Evolutionary conservation across 148 eudicot species (phyloP), one percentile per base, ranked within the genome.

Genomic region (Salicornia ramosissima): DNA sequence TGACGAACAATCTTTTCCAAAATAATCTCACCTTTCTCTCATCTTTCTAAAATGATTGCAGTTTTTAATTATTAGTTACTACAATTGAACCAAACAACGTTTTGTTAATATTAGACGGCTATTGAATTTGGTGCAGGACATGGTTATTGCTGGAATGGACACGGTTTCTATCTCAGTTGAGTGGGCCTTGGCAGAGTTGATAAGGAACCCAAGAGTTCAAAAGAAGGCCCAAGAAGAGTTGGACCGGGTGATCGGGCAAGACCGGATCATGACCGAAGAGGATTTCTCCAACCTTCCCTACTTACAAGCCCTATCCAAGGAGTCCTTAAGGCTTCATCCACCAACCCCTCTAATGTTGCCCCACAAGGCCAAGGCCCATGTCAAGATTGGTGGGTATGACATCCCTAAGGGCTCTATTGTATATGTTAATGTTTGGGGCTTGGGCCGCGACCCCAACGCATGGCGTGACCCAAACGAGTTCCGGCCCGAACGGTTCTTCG

Each of bases 131-230:
- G 36, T 80, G 67, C 80, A 90, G 97, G 94, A 91, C 71, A 91
- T 91, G 97, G 88, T 91, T 24, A 82, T 83, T 21, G 97, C 97
- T 21, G 97, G 97, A 24, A 88, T 83, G 86, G 97, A 91, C 86
- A 91, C 97, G 19, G 83, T 84, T 2, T 78, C 89, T 0, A 86
- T 91, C 57, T 66, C 86, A 9, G 97, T 78, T 0, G 97, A 91
- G 72, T 91, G 97, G 97, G 97, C 86, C 4, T 82, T 90, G 86
- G 94, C 91, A 0, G 97, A 88, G 82, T 36, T 90, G 51, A 81
- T 88, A 30, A 79, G 80, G 69, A 90, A 90, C 80, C 94, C 91
- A 18, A 78, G 94, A 69, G 87, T 83, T 10, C 97, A 91, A 71
- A 83, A 83, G 40, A 91, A 91, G 82, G 91, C 87, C 16, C 97